Evolutionary conservation across 2,329 filamentous ascomycete species (phyloP).

Genomic region (Cadophora sp.): DNA sequence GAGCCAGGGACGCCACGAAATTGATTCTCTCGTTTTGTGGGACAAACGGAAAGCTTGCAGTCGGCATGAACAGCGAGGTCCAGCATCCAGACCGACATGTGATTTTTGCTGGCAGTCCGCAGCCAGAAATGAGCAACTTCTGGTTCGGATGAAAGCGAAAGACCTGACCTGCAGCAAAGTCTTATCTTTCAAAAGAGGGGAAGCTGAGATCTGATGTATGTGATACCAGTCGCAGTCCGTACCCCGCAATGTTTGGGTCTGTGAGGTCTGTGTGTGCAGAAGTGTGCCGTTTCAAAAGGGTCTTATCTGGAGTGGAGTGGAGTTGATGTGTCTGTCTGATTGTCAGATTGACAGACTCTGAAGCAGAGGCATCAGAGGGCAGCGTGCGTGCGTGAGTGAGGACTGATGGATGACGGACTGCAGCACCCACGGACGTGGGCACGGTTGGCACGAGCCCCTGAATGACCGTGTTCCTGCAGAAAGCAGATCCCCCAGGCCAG

Average conservation of each 20-base stretch:
- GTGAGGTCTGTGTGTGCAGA: slow-evolving; percentile 10
- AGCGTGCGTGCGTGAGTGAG: too few relatives aligned
- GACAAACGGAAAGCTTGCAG: not conserved
- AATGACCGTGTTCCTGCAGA: not conserved
- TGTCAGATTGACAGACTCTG: too few relatives aligned
- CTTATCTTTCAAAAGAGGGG: slow-evolving; percentile 4
- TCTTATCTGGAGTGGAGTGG: not conserved
- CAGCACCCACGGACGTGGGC: slow-evolving; percentile 14
- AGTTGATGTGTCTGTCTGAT: not conserved
- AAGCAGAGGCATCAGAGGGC: too few relatives aligned
- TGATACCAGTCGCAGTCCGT: not conserved
- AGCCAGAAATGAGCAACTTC: not conserved
- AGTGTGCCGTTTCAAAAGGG: not conserved
- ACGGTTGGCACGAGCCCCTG: slow-evolving; percentile 7
- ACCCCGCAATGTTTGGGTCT: not conserved
- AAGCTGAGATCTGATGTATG: not conserved
- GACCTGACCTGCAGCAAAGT: not conserved
- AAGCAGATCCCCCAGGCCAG: not conserved
- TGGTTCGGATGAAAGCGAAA: slow-evolving; percentile 9
- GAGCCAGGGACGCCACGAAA: not conserved
- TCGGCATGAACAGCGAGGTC: not conserved
- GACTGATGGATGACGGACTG: not conserved
- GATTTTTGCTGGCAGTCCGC: too few relatives aligned
- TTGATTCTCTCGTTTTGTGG: not conserved
- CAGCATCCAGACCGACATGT: not conserved